Evolutionary conservation across 257 asterid genomes (phyloP).

Genomic region (Penstemon davidsonii): DNA sequence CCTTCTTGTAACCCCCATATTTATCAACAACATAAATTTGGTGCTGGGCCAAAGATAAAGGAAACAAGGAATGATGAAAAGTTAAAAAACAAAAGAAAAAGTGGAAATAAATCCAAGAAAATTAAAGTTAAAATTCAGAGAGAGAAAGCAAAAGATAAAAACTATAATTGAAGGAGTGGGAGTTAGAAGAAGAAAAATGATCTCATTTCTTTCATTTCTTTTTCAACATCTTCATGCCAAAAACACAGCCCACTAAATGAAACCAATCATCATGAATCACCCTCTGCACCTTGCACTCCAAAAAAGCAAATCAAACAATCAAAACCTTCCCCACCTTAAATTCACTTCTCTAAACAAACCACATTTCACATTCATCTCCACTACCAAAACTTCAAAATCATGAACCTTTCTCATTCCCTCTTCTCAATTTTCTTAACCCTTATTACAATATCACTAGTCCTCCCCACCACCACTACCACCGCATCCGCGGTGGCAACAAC

Average conservation of each 20-base stretch:
- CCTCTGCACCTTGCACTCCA: conserved; percentile 62
- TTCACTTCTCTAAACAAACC: conserved; percentile 39
- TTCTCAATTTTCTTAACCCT: conserved; percentile 32
- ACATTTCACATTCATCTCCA: conserved; percentile 32
- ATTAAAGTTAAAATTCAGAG: conserved; percentile 27
- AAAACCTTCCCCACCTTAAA: conserved; percentile 62
- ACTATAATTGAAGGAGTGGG: background rate
- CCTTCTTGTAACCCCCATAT: conserved; percentile 26
- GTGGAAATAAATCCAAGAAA: conserved; percentile 39
- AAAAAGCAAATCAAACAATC: conserved; percentile 62
- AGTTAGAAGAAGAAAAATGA: background rate
- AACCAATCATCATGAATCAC: conserved; percentile 65
- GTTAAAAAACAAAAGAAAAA: conserved; percentile 39
- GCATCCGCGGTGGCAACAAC: background rate
- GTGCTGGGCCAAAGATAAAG: conserved; percentile 61
- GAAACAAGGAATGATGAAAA: conserved; percentile 73
- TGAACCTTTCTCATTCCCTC: conserved; percentile 35
- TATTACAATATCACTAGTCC: conserved; percentile 6
- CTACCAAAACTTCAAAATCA: conserved; percentile 37
- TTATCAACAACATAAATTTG: conserved; percentile 19
- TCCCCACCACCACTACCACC: conserved; percentile 20
- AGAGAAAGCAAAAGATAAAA: conserved; percentile 14
- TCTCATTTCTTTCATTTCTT: background rate
- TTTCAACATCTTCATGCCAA: conserved; percentile 45
- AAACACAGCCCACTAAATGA: conserved; percentile 51